phyloP scores from a whole-genome alignment of 768 basidiomycete genomes.

The Agrocybe chaxingu region DNA sequence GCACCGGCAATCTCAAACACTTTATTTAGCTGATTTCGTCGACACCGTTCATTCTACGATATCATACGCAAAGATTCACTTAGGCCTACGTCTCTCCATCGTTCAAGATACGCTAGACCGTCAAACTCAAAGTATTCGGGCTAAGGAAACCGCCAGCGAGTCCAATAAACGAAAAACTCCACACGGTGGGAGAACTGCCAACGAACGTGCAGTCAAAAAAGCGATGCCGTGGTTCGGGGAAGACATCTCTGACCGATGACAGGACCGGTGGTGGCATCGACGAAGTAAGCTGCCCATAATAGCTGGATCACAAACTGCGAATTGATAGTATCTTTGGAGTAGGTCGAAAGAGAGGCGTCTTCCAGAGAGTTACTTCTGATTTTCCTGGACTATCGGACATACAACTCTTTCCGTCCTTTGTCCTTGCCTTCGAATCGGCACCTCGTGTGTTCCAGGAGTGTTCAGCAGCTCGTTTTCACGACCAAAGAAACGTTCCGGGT shows the following conservation, averaged over 20 bases:
- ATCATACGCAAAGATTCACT: conserved; percentile 10
- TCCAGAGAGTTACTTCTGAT: too few species aligned
- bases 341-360: too few species aligned
- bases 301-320: too few species aligned
- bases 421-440: conserved; percentile 5
- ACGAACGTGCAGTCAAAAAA: too few species aligned
- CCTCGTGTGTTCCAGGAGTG: not conserved
- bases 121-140: not conserved
- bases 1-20: conserved; percentile 2
- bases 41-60: conserved; percentile 6
- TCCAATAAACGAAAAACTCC: not conserved
- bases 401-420: too few species aligned
- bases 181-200: not conserved
- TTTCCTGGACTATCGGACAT: too few species aligned
- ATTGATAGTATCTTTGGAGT: too few species aligned
- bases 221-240: too few species aligned
- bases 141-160: not conserved
- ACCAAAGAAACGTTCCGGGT: not conserved
- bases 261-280: too few species aligned
- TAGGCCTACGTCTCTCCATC: conserved; percentile 9
- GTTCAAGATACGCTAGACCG: conserved; percentile 4
- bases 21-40: conserved; percentile 4
- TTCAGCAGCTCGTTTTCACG: not conserved
- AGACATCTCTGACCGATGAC: too few species aligned
- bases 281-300: too few species aligned